Conservation (phyloP, 306 rosid species). For the Nissolia schottii region DNA sequence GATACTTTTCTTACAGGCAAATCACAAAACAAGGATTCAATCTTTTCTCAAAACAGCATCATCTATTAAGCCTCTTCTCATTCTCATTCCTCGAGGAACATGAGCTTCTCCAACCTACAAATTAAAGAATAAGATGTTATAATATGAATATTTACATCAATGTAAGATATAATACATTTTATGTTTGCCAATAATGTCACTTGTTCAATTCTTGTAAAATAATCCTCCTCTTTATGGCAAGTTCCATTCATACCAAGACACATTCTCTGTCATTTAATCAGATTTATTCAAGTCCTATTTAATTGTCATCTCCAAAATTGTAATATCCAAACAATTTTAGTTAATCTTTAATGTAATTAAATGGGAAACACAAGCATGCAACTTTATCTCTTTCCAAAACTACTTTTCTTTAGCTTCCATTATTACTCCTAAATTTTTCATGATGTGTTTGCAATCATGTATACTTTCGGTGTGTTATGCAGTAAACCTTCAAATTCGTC, state of each 20-base stretch:
- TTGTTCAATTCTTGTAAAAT: neutral
- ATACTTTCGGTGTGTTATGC: neutral
- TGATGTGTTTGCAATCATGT: neutral
- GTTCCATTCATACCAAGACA: neutral
- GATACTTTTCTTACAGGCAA: neutral
- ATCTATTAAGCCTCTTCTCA: constrained; percentile 19
- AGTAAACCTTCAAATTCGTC: too few species aligned
- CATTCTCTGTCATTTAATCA: neutral
- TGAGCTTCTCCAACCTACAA: neutral
- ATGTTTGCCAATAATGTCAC: neutral
- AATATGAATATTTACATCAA: neutral
- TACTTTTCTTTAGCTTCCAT: neutral
- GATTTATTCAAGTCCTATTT: neutral
- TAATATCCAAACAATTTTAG: neutral
- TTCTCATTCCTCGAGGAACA: neutral
- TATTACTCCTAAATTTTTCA: neutral
- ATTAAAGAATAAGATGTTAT: neutral
- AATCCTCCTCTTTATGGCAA: neutral
- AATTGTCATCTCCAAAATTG: neutral
- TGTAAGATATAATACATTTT: neutral
- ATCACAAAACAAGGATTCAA: neutral
- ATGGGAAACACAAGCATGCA: neutral
- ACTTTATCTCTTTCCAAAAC: neutral
- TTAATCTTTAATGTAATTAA: neutral
- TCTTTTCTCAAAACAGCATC: neutral